These are phyloP conservation scores for Rosa lucieae DNA, from an alignment of 306 rosid genomes.

Conservation along the genomic window DNA sequence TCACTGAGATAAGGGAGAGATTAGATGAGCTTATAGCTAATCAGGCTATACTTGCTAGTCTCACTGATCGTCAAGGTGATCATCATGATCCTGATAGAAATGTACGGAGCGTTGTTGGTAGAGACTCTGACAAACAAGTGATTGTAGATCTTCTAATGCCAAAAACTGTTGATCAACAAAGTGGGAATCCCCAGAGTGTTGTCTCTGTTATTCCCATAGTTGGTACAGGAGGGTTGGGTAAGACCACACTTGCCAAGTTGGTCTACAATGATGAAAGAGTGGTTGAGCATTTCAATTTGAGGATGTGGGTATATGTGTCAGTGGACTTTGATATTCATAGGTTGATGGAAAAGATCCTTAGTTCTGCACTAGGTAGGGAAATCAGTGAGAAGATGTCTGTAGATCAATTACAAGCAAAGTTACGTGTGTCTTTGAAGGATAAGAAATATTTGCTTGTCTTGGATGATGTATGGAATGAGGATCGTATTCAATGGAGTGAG, in stretches of 20 bases:
- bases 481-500: not conserved
- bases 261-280: constrained; percentile 2
- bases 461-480: constrained; percentile 25
- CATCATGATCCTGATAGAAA: no score
- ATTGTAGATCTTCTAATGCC: constrained; percentile 14
- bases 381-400: not conserved
- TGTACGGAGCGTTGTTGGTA: constrained; percentile 35
- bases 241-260: constrained; percentile 6
- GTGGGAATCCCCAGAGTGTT: not conserved
- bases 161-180: not conserved
- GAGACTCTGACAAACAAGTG: constrained; percentile 21
- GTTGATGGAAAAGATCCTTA: constrained; percentile 8
- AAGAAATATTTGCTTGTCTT: constrained; percentile 31
- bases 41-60: constrained; percentile 8
- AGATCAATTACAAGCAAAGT: not conserved
- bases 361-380: not conserved
- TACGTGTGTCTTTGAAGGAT: not conserved
- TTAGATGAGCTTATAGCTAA: constrained; percentile 21
- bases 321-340: constrained; percentile 2
- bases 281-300: not conserved
- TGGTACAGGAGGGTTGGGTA: constrained; percentile 17
- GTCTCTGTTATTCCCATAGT: not conserved
- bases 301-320: constrained; percentile 16
- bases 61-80: not conserved
- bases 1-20: constrained; percentile 13